Conservation (phyloP, 2,329 filamentous ascomycete genomes). For the Diaporthe helianthi region DNA sequence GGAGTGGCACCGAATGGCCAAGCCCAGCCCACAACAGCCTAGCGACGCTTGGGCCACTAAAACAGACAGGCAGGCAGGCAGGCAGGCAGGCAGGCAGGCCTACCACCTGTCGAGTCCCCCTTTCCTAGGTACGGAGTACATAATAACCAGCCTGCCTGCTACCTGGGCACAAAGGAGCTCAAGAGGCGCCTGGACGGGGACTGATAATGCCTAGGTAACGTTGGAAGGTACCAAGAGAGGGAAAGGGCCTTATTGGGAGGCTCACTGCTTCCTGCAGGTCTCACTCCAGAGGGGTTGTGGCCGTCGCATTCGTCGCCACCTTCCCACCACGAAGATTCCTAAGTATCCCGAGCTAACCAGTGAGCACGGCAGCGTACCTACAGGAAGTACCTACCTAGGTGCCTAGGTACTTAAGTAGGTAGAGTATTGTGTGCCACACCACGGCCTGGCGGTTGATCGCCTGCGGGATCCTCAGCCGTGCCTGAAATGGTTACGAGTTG, state of each 20-base stretch:
- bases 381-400: too few relatives aligned
- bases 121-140: too few relatives aligned
- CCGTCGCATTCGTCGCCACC: not conserved
- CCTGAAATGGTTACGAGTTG: not conserved
- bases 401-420: not conserved
- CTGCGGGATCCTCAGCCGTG: slow-evolving; percentile 15
- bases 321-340: not conserved
- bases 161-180: slow-evolving; percentile 6
- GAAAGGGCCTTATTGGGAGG: not conserved
- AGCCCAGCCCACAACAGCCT: slow-evolving; percentile 21
- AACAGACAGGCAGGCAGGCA: slow-evolving; percentile 2
- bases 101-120: slow-evolving; percentile 20
- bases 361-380: too few relatives aligned
- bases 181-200: not conserved
- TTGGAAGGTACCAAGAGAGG: slow-evolving; percentile 3
- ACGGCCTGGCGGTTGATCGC: not conserved
- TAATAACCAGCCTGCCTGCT: too few relatives aligned
- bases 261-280: slow-evolving; percentile 16
- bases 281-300: not conserved
- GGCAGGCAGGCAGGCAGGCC: too few relatives aligned
- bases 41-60: slow-evolving; percentile 28
- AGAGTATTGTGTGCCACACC: not conserved
- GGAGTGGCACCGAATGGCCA: slow-evolving; percentile 24
- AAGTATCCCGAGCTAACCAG: not conserved
- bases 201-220: not conserved